A percentile compares a stretch with the other conserved stretches of the same genome.
These are phyloP conservation scores for Aspergillus sp. DNA, from an alignment of 2,329 filamentous ascomycete species.

Conservation along the genomic window DNA sequence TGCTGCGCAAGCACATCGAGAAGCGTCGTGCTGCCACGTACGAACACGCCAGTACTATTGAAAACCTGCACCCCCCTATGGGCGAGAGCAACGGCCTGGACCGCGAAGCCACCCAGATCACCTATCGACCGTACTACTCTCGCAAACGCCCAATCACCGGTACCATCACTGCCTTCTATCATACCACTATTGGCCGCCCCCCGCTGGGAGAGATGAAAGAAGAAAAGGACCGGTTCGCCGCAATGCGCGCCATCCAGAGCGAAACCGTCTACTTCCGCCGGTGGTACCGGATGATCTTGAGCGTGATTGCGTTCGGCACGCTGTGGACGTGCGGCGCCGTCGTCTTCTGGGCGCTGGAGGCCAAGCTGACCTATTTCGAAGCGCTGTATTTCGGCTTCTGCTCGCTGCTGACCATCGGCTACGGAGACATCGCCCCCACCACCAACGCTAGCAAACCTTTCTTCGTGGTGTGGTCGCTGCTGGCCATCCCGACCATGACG, in stretches of 20 bases:
- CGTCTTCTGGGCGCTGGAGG: conserved; percentile 67
- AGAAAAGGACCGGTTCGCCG: conserved; percentile 67
- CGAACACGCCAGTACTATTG: conserved; percentile 49
- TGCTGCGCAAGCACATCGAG: conserved; percentile 59
- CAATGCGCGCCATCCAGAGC: conserved; percentile 78
- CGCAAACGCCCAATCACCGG: conserved; percentile 17
- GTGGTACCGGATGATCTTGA: conserved; percentile 71
- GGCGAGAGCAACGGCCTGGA: conserved; percentile 1
- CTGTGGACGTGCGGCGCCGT: conserved; percentile 80
- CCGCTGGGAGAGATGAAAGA: conserved; percentile 59
- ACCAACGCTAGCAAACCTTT: conserved; percentile 78
- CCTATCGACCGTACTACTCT: conserved; percentile 8
- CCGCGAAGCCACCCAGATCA: conserved; percentile 5
- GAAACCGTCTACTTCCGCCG: conserved; percentile 63
- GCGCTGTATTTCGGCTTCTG: conserved; percentile 84
- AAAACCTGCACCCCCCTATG: conserved; percentile 19
- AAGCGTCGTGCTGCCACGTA: conserved; percentile 54
- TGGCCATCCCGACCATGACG: conserved; percentile 84
- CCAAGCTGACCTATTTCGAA: conserved; percentile 67
- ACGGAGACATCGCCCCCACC: conserved; percentile 75
- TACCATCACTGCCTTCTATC: conserved; percentile 21
- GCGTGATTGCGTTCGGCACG: conserved; percentile 64
- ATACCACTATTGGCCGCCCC: conserved; percentile 24
- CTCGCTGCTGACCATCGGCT: conserved; percentile 79
- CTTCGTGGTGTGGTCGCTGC: conserved; percentile 88